Base-by-base conservation (phyloP, 306 rosid species). In the Sophora flavescens region DNA sequence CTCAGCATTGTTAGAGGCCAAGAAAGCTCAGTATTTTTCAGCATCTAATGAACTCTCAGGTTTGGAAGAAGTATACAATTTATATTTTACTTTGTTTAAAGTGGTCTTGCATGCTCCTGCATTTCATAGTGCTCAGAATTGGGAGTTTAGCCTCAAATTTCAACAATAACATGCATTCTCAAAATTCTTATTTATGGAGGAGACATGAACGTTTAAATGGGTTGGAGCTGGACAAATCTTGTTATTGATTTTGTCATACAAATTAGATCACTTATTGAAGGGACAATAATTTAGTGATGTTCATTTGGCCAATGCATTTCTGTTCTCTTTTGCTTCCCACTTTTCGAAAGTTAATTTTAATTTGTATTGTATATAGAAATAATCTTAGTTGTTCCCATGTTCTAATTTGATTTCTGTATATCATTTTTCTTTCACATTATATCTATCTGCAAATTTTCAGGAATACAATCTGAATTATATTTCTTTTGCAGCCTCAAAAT, bases 11-110 rank as follows among this genome's bases (percentile, higher is more conserved):
- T 89, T 96, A 85, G 97, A 89, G 79, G 96, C 93, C 36, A 82
- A 80, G 72, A 89, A 86, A 86, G 80, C 84, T 82, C 92, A 84
- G 45, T 68, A 72, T 82, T 72, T 76, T 16, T 61, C 86, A 10
- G 63, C 85, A 42, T 83, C 96, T 26, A 91, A 65, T 64, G 99
- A 92, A 72, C 86, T 83, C 4, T 68, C 99, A 84, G 97, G 97
- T 96, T 84, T 72, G 84, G 6, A 57, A 56, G 45, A 69, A 61
- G 62, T 35, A 35, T 51, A 28, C 16, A 66, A 14, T 51, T 65
- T 35, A 28, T 41, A 53, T 73, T 76, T 39, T 54, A 45, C 13
- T 22, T 36, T 70, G 70, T 67, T 50, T 47, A 13, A 65, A 72
- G 51, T 77, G 54, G 45, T 74, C 41, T 50, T 61, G 28, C 60